Conservation (phyloP, 2,329 filamentous ascomycete species). For the Paecilomyces sp. region DNA sequence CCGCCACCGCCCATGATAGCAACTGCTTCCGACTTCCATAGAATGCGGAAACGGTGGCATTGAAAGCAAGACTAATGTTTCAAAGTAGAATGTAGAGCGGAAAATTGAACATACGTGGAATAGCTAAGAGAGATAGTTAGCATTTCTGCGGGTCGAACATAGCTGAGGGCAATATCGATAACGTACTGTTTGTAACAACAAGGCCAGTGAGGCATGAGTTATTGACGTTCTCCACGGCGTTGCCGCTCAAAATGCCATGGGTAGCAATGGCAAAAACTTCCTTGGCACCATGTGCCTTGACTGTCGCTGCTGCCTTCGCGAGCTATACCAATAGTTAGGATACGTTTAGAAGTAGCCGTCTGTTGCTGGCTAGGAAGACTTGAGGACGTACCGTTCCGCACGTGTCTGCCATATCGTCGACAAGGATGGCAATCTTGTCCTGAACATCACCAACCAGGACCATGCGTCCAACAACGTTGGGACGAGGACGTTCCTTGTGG, state of each 20-base stretch:
- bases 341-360: not conserved
- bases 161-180: slow-evolving; percentile 40
- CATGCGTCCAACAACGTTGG: slow-evolving; percentile 88
- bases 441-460: slow-evolving; percentile 91
- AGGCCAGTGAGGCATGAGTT: slow-evolving; percentile 67
- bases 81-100: not conserved
- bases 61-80: not conserved
- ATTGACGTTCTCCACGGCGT: slow-evolving; percentile 81
- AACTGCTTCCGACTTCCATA: too few species aligned
- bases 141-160: not conserved
- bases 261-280: slow-evolving; percentile 93
- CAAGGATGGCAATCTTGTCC: slow-evolving; percentile 87
- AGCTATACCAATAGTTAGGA: slow-evolving; percentile 24
- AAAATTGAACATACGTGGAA: not conserved
- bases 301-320: slow-evolving; percentile 79
- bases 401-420: slow-evolving; percentile 97
- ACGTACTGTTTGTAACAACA: slow-evolving; percentile 86
- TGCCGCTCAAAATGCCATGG: slow-evolving; percentile 83
- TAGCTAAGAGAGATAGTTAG: not conserved
- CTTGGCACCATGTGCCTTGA: slow-evolving; percentile 78
- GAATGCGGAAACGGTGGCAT: too few species aligned
- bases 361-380: not conserved
- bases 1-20: too few species aligned
- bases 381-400: slow-evolving; percentile 60
- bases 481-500: slow-evolving; percentile 90